Percentiles rank a stretch among this genome's conserved stretches.
phyloP scores from a whole-genome alignment of 306 rosid genomes.

The Lathyrus aphaca region DNA sequence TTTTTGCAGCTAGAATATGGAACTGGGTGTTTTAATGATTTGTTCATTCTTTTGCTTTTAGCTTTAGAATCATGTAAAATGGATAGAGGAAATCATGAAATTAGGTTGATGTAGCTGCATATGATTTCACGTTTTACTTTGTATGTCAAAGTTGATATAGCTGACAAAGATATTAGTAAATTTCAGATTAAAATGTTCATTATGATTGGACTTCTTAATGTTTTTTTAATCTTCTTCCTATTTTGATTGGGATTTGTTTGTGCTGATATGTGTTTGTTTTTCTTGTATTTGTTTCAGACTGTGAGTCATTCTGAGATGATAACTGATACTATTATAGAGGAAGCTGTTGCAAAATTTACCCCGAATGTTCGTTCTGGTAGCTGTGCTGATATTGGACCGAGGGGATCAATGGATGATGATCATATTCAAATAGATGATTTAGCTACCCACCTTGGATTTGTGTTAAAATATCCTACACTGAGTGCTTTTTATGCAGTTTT shows the following conservation, averaged over 20 bases:
- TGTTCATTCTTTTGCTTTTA: background rate
- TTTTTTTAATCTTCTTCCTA: background rate
- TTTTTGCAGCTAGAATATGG: conserved; percentile 6
- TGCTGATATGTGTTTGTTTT: conserved; percentile 7
- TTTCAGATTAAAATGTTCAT: conserved; percentile 9
- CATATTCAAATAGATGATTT: conserved; percentile 79
- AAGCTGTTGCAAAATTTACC: conserved; percentile 48
- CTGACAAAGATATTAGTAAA: background rate
- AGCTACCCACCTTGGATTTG: conserved; percentile 61
- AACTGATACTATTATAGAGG: conserved; percentile 44
- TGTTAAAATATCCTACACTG: conserved; percentile 46
- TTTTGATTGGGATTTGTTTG: background rate
- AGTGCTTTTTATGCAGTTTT: conserved; percentile 86
- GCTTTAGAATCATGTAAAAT: background rate
- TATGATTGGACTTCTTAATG: background rate
- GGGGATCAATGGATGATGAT: conserved; percentile 83
- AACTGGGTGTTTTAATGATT: background rate
- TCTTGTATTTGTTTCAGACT: conserved; percentile 45
- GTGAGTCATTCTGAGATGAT: conserved; percentile 51
- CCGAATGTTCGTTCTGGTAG: conserved; percentile 82
- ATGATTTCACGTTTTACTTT: background rate
- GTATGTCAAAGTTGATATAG: background rate
- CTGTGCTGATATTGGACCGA: conserved; percentile 68
- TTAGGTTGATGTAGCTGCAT: background rate
- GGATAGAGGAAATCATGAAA: too few species aligned